Percentiles rank a stretch among this genome's conserved stretches.
These are phyloP conservation scores for Hylodesmum podocarpum DNA, from an alignment of 306 rosid species.

Conservation along the genomic window DNA sequence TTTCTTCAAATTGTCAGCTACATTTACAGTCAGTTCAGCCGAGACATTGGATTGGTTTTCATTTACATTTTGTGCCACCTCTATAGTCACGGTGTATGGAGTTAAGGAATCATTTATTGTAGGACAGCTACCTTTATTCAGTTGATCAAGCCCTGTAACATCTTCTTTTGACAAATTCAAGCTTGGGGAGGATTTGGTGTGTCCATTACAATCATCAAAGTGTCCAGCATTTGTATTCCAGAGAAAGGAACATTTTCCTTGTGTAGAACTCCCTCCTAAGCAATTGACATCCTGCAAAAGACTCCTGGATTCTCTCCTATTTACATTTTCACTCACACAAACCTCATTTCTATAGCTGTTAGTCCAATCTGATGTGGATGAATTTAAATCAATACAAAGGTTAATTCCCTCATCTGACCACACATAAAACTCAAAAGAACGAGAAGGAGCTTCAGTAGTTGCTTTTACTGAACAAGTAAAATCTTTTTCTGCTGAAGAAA, in stretches of 20 bases:
- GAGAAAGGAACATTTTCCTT: slow-evolving; percentile 37
- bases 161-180: slow-evolving; percentile 30
- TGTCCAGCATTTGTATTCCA: slow-evolving; percentile 29
- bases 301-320: slow-evolving; percentile 36
- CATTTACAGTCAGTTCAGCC: slow-evolving; percentile 29
- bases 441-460: slow-evolving; percentile 35
- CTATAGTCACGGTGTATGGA: slow-evolving; percentile 17
- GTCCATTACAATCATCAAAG: slow-evolving; percentile 30
- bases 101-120: slow-evolving; percentile 28
- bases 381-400: slow-evolving; percentile 67
- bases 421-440: slow-evolving; percentile 63
- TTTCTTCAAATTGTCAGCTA: slow-evolving; percentile 40
- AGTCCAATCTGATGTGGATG: slow-evolving; percentile 72
- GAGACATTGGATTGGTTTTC: slow-evolving; percentile 19
- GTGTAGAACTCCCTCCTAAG: slow-evolving; percentile 39
- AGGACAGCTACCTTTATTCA: slow-evolving; percentile 31
- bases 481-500: slow-evolving; percentile 38
- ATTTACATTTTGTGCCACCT: slow-evolving; percentile 32
- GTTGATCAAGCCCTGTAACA: slow-evolving; percentile 30
- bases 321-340: slow-evolving; percentile 34
- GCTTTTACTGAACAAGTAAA: slow-evolving; percentile 37
- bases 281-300: slow-evolving; percentile 45
- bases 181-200: slow-evolving; percentile 31
- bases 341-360: slow-evolving; percentile 57
- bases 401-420: slow-evolving; percentile 65